A percentile compares a stretch with the other conserved stretches of the same genome.
These are phyloP conservation scores for Nakazawaea sp. DNA, from an alignment of 805 yeast genomes.

Conservation along the genomic window DNA sequence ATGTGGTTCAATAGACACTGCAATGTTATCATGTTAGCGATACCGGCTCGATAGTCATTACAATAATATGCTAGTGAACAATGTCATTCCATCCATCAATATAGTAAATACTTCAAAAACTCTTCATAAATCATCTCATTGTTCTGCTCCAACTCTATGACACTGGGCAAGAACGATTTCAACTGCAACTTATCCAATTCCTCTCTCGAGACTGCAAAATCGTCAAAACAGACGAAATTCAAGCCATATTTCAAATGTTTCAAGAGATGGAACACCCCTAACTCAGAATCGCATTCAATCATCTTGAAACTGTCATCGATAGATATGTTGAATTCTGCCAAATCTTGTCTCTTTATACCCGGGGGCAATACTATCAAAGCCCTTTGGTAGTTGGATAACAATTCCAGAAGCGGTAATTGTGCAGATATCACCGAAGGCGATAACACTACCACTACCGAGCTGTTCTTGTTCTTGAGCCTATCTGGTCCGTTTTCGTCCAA, in stretches of 20 bases:
- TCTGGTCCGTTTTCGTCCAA: not conserved
- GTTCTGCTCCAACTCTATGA: conserved; percentile 15
- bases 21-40: too few species aligned
- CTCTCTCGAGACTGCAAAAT: conserved; percentile 12
- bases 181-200: conserved; percentile 19
- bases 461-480: not conserved
- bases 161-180: conserved; percentile 17
- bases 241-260: conserved; percentile 33
- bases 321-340: conserved; percentile 16
- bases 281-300: conserved; percentile 38
- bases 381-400: conserved; percentile 16
- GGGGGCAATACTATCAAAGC: conserved; percentile 23
- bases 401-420: conserved; percentile 9
- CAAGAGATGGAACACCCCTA: conserved; percentile 48
- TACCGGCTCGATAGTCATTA: too few species aligned
- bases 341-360: conserved; percentile 12
- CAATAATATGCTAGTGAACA: too few species aligned
- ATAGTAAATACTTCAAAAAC: conserved; percentile 1
- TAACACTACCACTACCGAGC: conserved; percentile 1
- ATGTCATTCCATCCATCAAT: not conserved
- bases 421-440: conserved; percentile 8
- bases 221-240: conserved; percentile 18
- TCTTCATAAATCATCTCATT: conserved; percentile 9
- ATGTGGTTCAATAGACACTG: too few species aligned
- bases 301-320: conserved; percentile 22